A percentile compares a stretch with the other conserved stretches of the same genome.
phyloP scores from a whole-genome alignment of 768 basidiomycete genomes.

The Clitopilus hobsonii region DNA sequence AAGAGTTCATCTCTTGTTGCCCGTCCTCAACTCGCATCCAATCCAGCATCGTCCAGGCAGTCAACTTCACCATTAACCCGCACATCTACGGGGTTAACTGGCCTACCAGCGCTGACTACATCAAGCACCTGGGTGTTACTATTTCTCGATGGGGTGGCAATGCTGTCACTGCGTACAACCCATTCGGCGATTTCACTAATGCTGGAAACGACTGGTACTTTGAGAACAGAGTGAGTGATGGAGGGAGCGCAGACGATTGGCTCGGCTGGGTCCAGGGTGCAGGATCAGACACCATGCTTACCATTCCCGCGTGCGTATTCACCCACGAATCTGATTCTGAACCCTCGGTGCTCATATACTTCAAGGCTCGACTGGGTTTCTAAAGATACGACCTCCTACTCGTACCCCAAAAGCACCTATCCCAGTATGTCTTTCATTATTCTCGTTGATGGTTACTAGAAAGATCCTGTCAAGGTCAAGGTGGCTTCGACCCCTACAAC shows the following conservation, averaged over 20 bases:
- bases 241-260: constrained; percentile 41
- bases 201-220: constrained; percentile 55
- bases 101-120: constrained; percentile 41
- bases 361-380: constrained; percentile 53
- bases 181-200: constrained; percentile 44
- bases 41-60: constrained; percentile 29
- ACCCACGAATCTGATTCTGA: background rate
- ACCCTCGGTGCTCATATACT: background rate
- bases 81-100: constrained; percentile 52
- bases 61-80: constrained; percentile 36
- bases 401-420: constrained; percentile 39
- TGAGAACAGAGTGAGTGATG: constrained; percentile 41
- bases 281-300: constrained; percentile 37
- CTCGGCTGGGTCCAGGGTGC: constrained; percentile 41
- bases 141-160: constrained; percentile 53
- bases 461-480: constrained; percentile 28
- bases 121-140: constrained; percentile 43
- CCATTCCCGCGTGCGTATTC: constrained; percentile 43
- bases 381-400: constrained; percentile 49
- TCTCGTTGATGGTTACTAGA: background rate
- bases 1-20: background rate
- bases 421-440: constrained; percentile 27
- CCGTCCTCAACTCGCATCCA: background rate
- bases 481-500: constrained; percentile 41
- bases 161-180: constrained; percentile 52